These are phyloP conservation scores for Apiotrichum veenhuisii DNA, from an alignment of 1,284 basidiomycete species.

Conservation along the genomic window DNA sequence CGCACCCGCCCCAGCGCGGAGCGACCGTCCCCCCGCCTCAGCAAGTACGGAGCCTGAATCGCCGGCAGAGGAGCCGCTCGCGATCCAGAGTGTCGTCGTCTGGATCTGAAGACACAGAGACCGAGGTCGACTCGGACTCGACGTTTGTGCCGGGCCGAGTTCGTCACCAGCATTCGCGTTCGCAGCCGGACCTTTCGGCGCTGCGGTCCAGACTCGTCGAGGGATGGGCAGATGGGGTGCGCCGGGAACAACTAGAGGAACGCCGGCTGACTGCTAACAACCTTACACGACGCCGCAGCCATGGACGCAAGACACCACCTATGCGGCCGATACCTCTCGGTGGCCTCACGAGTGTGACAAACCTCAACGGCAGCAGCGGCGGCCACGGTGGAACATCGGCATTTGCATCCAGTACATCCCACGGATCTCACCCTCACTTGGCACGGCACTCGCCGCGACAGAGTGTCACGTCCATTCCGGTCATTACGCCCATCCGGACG, in stretches of 20 bases:
- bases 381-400: no score
- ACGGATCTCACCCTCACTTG: background rate
- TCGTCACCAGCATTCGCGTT: constrained; percentile 27
- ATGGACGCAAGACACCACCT: constrained; percentile 24
- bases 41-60: background rate
- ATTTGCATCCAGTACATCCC: background rate
- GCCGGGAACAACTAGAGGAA: constrained; percentile 17
- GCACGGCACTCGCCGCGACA: constrained; percentile 21
- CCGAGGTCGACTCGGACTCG: constrained; percentile 37
- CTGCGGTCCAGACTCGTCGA: constrained; percentile 32
- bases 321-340: constrained; percentile 13
- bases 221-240: constrained; percentile 33
- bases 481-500: constrained; percentile 17
- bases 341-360: background rate
- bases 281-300: constrained; percentile 13
- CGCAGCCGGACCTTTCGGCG: constrained; percentile 41
- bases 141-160: constrained; percentile 30
- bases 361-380: no score
- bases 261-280: constrained; percentile 1
- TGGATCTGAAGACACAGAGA: constrained; percentile 30
- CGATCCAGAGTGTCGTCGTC: constrained; percentile 9
- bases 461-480: constrained; percentile 17
- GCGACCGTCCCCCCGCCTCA: constrained; percentile 5
- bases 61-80: constrained; percentile 3
- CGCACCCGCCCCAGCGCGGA: constrained; percentile 6